These are phyloP conservation scores for Xylariales sp. DNA, from an alignment of 2,329 filamentous ascomycete genomes.

Conservation along the genomic window DNA sequence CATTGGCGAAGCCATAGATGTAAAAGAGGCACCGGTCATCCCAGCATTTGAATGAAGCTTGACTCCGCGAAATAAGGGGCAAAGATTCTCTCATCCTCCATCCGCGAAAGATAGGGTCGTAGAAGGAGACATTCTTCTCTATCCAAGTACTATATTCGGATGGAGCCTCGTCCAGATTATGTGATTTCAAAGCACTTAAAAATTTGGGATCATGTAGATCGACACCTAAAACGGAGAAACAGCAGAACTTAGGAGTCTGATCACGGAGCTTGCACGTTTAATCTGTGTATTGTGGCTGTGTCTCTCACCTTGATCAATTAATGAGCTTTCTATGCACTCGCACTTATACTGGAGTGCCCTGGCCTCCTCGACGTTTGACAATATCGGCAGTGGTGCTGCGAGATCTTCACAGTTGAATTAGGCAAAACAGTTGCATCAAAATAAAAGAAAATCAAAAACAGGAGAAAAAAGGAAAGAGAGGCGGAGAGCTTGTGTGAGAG, in stretches of 20 bases:
- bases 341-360: slow-evolving; percentile 53
- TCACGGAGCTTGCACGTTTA: slow-evolving; percentile 1
- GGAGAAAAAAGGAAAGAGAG: no score
- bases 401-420: slow-evolving; percentile 26
- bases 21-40: slow-evolving; percentile 53
- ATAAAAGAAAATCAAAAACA: no score
- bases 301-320: slow-evolving; percentile 42
- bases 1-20: slow-evolving; percentile 51
- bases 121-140: slow-evolving; percentile 43
- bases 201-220: slow-evolving; percentile 37
- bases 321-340: slow-evolving; percentile 52
- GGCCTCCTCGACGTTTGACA: slow-evolving; percentile 53
- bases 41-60: slow-evolving; percentile 48
- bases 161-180: slow-evolving; percentile 35
- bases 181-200: slow-evolving; percentile 31
- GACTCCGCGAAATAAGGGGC: slow-evolving; percentile 28
- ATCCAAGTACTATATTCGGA: slow-evolving; percentile 47
- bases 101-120: slow-evolving; percentile 42
- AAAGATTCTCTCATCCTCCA: slow-evolving; percentile 32
- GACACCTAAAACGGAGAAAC: slow-evolving; percentile 27
- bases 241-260: neutral
- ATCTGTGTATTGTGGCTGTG: slow-evolving; percentile 2
- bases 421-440: slow-evolving; percentile 17
- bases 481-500: no score
- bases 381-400: slow-evolving; percentile 33